Percentiles rank a stretch among this genome's conserved stretches.
phyloP scores from a whole-genome alignment of 2,329 filamentous ascomycete species.

The Huntiella bhutanensis region DNA sequence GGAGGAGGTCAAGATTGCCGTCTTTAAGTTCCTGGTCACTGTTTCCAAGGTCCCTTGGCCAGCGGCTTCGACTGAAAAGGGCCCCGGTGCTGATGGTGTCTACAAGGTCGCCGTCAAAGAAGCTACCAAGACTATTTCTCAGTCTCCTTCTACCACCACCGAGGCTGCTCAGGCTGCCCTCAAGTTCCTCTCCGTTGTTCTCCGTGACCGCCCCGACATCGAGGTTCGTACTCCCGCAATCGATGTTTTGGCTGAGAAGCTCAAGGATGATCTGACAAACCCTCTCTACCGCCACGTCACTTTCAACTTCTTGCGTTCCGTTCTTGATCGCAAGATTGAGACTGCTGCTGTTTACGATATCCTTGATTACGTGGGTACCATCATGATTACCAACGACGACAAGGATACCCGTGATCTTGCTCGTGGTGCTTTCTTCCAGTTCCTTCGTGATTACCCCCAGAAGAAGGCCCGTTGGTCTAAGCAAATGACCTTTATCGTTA shows the following conservation, averaged over 20 bases:
- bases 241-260: slow-evolving; percentile 60
- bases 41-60: slow-evolving; percentile 71
- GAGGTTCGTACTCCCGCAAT: slow-evolving; percentile 63
- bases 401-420: slow-evolving; percentile 73
- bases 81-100: slow-evolving; percentile 39
- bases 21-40: slow-evolving; percentile 66
- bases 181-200: slow-evolving; percentile 69
- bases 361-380: slow-evolving; percentile 68
- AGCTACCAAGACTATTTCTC: slow-evolving; percentile 62
- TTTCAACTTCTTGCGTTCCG: slow-evolving; percentile 80
- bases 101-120: slow-evolving; percentile 69
- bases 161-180: slow-evolving; percentile 75
- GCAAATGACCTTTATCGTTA: slow-evolving; percentile 72
- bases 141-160: slow-evolving; percentile 56
- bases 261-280: slow-evolving; percentile 80
- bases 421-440: slow-evolving; percentile 79
- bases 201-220: slow-evolving; percentile 63
- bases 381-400: slow-evolving; percentile 95
- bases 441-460: slow-evolving; percentile 86
- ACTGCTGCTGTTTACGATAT: slow-evolving; percentile 81
- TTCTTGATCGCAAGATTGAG: slow-evolving; percentile 69
- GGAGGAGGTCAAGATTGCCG: slow-evolving; percentile 81
- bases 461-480: slow-evolving; percentile 76
- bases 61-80: slow-evolving; percentile 26
- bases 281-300: slow-evolving; percentile 81